Base-by-base conservation (phyloP, 305 asterid species). In the Fraxinus sp. region DNA sequence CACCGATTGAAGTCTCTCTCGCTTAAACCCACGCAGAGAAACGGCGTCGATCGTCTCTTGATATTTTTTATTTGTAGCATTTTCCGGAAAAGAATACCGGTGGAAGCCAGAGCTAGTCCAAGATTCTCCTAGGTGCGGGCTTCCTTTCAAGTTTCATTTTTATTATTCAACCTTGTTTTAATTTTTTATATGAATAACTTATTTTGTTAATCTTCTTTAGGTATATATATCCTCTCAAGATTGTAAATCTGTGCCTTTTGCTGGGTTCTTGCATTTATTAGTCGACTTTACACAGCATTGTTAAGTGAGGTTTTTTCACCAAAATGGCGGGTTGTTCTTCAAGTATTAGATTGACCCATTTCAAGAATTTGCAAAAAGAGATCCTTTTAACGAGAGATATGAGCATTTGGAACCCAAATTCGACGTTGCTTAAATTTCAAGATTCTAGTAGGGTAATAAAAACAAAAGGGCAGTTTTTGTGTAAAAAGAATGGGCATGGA, bases 271-370 rank as follows among this genome's bases (percentile, higher is more conserved):
- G 55, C 39, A 85, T 3, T 84, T 49, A 49, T 88, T 82, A 70
- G 91, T 89, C 91, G 91, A 90, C 70, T 49, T 84, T 79, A 52
- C 87, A 18, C 33, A 37, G 41, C 77, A 70, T 71, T 6, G 11
- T 71, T 33, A 35, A 13, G 79, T n/a, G 13, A 78, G 59, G 39
- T 16, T 71, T 79, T 10, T 68, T 55, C 13, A 8, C 73, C 20
- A 66, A 78, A 85, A 91, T 91, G 95, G 93, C 91, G 84, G 88
- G 87, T 64, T 90, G 88, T 85, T 90, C 92, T 59, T 89, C 91
- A 76, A 89, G 91, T 79, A 66, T 89, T 80, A 83, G 92, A 81
- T 59, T 82, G 5, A 59, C 90, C 83, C 92, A 86, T 77, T 81
- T 87, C 84, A 84, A 81, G 84, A 85, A 84, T 86, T 82, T 85